phyloP scores from a whole-genome alignment of 139 green algal species.

The Ettlia oleoabundans region DNA sequence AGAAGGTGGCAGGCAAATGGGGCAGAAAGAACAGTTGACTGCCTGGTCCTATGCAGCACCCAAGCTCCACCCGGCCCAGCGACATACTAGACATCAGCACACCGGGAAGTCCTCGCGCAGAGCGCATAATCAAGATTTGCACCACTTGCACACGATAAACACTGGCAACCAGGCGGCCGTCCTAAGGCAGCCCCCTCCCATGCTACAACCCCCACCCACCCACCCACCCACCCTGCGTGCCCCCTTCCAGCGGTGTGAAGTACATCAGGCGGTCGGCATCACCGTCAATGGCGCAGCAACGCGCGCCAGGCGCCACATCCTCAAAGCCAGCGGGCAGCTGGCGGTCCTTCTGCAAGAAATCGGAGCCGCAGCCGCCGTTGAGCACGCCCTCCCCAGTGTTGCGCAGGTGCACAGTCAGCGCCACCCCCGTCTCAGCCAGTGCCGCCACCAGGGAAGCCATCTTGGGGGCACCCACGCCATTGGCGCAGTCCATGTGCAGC shows the following conservation, averaged over 20 bases:
- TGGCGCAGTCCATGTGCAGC: conserved; percentile 92
- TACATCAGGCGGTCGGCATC: conserved; percentile 97
- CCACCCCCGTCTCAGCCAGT: conserved; percentile 44
- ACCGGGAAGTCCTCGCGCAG: no score
- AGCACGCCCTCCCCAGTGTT: conserved; percentile 63
- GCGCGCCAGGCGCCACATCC: conserved; percentile 28
- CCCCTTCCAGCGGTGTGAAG: conserved; percentile 63
- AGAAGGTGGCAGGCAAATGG: no score
- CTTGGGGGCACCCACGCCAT: conserved; percentile 89
- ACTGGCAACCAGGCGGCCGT: no score
- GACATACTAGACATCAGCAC: no score
- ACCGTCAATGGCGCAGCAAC: conserved; percentile 82
- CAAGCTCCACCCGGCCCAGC: no score
- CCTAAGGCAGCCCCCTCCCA: no score
- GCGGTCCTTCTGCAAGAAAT: conserved; percentile 95
- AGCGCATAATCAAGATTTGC: no score
- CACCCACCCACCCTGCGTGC: background rate
- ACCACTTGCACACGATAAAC: no score
- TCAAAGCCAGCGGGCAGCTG: conserved; percentile 59
- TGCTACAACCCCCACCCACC: no score
- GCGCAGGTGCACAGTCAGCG: conserved; percentile 58
- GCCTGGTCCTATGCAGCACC: no score
- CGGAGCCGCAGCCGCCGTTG: conserved; percentile 89
- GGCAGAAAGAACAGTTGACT: no score
- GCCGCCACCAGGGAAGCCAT: conserved; percentile 51